Base-by-base conservation (phyloP, 106 monocot species). In the Acorus gramineus region DNA sequence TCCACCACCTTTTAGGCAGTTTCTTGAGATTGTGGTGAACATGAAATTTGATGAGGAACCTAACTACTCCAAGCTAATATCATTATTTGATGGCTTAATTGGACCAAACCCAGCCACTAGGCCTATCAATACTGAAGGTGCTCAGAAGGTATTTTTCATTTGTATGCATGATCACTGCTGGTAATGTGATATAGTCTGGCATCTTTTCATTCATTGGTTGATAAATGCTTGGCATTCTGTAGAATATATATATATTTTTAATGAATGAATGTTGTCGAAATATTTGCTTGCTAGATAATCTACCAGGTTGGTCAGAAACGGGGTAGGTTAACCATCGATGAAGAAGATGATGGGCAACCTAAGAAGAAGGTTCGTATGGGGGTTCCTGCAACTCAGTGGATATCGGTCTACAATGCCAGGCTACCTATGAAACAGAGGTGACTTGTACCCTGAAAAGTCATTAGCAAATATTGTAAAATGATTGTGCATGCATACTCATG, bases 11-110 rank as follows among this genome's bases (percentile, higher is more conserved):
- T 90, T 90, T 57, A 85, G 67, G 73, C 82, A 76, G 56, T 90
- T 90, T 78, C 82, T 90, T 80, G 90, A 90, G 69, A 70, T 70
- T 67, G 85, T 90, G 4, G 82, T 90, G 3, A 90, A 80, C 57
- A 68, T 85, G 83, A 90, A 82, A 64, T 90, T 83, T 76, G 90
- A 90, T 69, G 90, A 90, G 62, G 90, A 90, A 65, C 90, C 90
- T 14, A 85, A 85, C 62, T 90, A 90, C 65, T 71, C 85, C 52
- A 85, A 82, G 43, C 62, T 85, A 47, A 83, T 90, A 46, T 90
- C 90, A 12, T 28, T 90, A 3, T 90, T 90, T 80, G 82, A 85
- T 53, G 78, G 80, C 11, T 64, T 90, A 52, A 76, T 90, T 75
- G 90, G 77, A 67, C 76, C 90, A 6, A 90, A 90, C 74, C 90